Evolutionary conservation across 306 rosid genomes (phyloP).

Genomic region (Prunus mira): DNA sequence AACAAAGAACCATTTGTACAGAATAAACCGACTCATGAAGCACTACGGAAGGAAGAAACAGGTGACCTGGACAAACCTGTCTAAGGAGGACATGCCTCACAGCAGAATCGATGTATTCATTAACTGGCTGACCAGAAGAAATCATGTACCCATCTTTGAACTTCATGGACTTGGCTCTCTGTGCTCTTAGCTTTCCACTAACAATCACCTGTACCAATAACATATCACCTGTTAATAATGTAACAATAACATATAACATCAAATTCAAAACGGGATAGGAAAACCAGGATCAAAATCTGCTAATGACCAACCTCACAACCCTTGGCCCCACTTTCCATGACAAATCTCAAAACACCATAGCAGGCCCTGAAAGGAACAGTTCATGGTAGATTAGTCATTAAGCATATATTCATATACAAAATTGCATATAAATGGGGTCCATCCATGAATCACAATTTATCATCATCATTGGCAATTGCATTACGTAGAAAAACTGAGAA

Average conservation of each 20-base stretch:
- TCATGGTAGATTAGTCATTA: background rate
- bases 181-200: constrained; percentile 90
- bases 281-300: background rate
- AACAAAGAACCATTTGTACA: background rate
- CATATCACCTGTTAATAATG: background rate
- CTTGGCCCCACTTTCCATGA: constrained; percentile 65
- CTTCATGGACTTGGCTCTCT: constrained; percentile 89
- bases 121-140: constrained; percentile 91
- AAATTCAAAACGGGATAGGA: too few relatives aligned
- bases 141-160: constrained; percentile 97
- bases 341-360: constrained; percentile 57
- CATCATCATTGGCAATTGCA: background rate
- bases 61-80: constrained; percentile 51
- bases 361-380: constrained; percentile 39
- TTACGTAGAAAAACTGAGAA: background rate
- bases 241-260: background rate
- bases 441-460: background rate
- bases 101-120: constrained; percentile 85
- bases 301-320: constrained; percentile 55
- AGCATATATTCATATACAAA: background rate
- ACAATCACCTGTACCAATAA: constrained; percentile 57
- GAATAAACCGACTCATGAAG: background rate
- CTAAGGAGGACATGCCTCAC: constrained; percentile 93
- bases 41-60: background rate
- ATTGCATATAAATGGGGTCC: background rate